These are phyloP conservation scores for Zygosaccharomyces gambellarensis DNA, from an alignment of 805 yeast species.

Conservation along the genomic window DNA sequence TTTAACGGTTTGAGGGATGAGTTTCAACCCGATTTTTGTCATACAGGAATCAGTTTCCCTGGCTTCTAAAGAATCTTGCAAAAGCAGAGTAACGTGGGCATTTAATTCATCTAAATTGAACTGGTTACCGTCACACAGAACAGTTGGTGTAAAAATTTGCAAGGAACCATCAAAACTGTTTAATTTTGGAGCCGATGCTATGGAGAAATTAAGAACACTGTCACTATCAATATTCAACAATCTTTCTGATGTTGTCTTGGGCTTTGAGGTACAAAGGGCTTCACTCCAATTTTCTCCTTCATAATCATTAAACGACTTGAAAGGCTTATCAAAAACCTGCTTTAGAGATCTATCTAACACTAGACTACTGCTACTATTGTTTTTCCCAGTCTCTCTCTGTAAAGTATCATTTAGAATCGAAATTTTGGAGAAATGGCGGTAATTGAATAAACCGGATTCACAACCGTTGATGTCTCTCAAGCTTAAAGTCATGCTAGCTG, in stretches of 20 bases:
- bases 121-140: constrained; percentile 2
- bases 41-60: background rate
- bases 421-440: constrained; percentile 10
- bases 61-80: background rate
- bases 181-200: constrained; percentile 7
- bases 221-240: constrained; percentile 16
- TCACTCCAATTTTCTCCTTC: constrained; percentile 9
- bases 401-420: constrained; percentile 7
- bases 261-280: background rate
- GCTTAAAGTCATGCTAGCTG: constrained; percentile 8
- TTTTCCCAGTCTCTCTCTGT: constrained; percentile 1
- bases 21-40: constrained; percentile 3
- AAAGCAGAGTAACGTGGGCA: constrained; percentile 7
- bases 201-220: constrained; percentile 18
- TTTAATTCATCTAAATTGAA: constrained; percentile 11
- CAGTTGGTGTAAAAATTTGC: constrained; percentile 9
- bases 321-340: constrained; percentile 3
- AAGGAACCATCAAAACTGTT: constrained; percentile 4
- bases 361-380: background rate
- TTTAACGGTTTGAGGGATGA: constrained; percentile 11
- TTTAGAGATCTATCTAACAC: constrained; percentile 1
- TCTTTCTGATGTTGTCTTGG: constrained; percentile 2
- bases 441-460: constrained; percentile 8
- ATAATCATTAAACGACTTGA: background rate
- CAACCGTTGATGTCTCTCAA: constrained; percentile 9